Evolutionary conservation across 495 filamentous ascomycete genomes (phyloP).

Genomic region (Aspergillus campestris): DNA sequence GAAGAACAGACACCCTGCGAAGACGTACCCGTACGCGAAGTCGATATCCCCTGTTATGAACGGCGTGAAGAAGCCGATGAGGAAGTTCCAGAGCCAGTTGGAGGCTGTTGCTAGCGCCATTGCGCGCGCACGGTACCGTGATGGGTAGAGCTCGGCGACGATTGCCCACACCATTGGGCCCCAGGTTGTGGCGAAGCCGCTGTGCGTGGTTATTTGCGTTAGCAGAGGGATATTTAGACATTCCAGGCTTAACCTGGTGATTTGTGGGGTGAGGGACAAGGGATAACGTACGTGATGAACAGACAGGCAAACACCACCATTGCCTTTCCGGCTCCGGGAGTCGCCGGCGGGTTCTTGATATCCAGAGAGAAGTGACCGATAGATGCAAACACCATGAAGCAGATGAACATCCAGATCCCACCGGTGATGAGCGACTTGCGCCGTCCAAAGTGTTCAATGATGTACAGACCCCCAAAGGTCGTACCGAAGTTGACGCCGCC

Average conservation of each 20-base stretch:
- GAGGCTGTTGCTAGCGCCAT: slow-evolving; percentile 71
- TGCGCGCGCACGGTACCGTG: slow-evolving; percentile 59
- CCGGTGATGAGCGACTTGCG: slow-evolving; percentile 57
- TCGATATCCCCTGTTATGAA: slow-evolving; percentile 61
- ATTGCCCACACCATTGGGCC: slow-evolving; percentile 79
- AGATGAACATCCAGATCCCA: slow-evolving; percentile 60
- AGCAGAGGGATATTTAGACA: too few relatives aligned
- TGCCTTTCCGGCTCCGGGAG: slow-evolving; percentile 53
- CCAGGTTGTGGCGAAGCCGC: slow-evolving; percentile 58
- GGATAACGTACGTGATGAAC: slow-evolving; percentile 49
- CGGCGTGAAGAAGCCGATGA: slow-evolving; percentile 73
- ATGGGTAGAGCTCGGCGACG: slow-evolving; percentile 71
- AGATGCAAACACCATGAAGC: slow-evolving; percentile 65
- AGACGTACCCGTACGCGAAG: slow-evolving; percentile 70
- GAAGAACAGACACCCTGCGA: slow-evolving; percentile 59
- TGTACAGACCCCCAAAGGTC: slow-evolving; percentile 60
- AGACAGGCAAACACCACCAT: slow-evolving; percentile 67
- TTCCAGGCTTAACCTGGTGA: too few relatives aligned
- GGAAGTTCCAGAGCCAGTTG: slow-evolving; percentile 87
- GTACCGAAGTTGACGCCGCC: slow-evolving; percentile 63
- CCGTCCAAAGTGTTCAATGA: slow-evolving; percentile 62
- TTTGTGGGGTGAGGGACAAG: too few relatives aligned
- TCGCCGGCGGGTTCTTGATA: slow-evolving; percentile 35
- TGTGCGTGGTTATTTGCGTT: slow-evolving; percentile 47
- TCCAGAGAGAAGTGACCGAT: slow-evolving; percentile 54